Evolutionary conservation across 2,329 filamentous ascomycete genomes (phyloP), one percentile per base, ranked within the genome.

Genomic region (Diaporthe batatas): DNA sequence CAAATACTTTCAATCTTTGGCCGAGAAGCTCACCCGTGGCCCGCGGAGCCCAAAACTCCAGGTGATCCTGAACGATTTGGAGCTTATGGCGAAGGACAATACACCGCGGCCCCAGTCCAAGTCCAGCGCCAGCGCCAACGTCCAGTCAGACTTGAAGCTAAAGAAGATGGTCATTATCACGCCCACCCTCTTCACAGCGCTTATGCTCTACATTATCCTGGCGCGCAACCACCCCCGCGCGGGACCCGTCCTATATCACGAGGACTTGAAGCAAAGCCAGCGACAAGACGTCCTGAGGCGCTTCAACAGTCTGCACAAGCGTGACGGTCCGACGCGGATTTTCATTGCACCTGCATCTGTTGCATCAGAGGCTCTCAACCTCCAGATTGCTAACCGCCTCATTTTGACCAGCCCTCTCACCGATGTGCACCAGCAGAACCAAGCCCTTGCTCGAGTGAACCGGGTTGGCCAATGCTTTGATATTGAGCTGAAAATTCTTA

Each of bases 151-250:
- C 55, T 14, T 5, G 1, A 39, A 23, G 16, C 23, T 69, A 6
- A 74, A 72, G 47, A 74, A 72, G 64, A 44, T 74, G n/a, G 69
- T 74, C 36, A 69, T 74, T 14, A 53, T 74, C 7, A 68, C 64
- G 1, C 72, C 72, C 4, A 74, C 69, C 0, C 16, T 72, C 7
- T 51, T 70, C 25, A 72, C 62, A 11, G 72, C 72, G 0, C 47
- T 69, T 5, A 64, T 59, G 54, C 47, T 74, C 2, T 74, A 62
- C 36, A 10, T 67, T 16, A 72, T 51, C 3, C 57, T 74, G 49
- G 25, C 54, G 12, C 51, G 58, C 6, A 23, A 16, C 16, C 59
- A 67, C 10, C 21, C 62, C 34, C 6, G 21, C n/a, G 8, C 44
- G 25, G 10, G 25, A 1, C 69, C 72, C 1, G 47, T 74, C 6